phyloP scores from a whole-genome alignment of 768 basidiomycete species.

The Mycena leptocephala region DNA sequence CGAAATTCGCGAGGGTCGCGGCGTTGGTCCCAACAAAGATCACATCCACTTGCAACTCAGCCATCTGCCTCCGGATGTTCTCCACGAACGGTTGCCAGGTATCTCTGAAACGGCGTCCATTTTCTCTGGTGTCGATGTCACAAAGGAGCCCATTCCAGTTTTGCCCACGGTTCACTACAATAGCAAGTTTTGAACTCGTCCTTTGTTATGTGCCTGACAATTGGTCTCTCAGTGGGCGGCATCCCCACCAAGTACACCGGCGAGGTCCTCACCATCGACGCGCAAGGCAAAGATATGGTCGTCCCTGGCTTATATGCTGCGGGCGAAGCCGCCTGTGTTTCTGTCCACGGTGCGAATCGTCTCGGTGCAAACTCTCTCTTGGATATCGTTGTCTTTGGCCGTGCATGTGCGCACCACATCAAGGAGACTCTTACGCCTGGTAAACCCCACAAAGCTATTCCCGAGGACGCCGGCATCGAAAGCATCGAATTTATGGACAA shows the following conservation, averaged over 20 bases:
- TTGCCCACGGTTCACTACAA: slow-evolving; percentile 99
- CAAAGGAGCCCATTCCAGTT: slow-evolving; percentile 99
- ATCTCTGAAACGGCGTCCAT: slow-evolving; percentile 99
- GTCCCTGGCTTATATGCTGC: slow-evolving; percentile 99
- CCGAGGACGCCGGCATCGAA: slow-evolving; percentile 88
- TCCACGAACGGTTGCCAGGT: slow-evolving; percentile 97
- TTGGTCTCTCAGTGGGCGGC: slow-evolving; percentile 86
- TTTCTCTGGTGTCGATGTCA: slow-evolving; percentile 99
- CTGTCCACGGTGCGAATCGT: slow-evolving; percentile 99
- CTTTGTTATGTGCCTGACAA: slow-evolving; percentile 28
- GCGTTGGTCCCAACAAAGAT: slow-evolving; percentile 98
- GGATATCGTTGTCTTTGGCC: slow-evolving; percentile 99
- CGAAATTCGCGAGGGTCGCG: slow-evolving; percentile 98
- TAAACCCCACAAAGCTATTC: slow-evolving; percentile 91
- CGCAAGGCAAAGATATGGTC: slow-evolving; percentile 92
- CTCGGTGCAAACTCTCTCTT: slow-evolving; percentile 99
- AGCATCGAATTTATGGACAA: slow-evolving; percentile 92
- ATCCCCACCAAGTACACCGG: slow-evolving; percentile 99
- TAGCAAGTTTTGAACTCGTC: slow-evolving; percentile 74
- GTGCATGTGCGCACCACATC: slow-evolving; percentile 99
- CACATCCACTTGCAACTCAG: slow-evolving; percentile 97
- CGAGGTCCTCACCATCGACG: slow-evolving; percentile 92
- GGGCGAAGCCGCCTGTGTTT: slow-evolving; percentile 98
- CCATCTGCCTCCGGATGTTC: slow-evolving; percentile 95
- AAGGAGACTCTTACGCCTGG: slow-evolving; percentile 92